Percentiles rank a stretch among this genome's conserved stretches.
These are phyloP conservation scores for Theileria orientalis DNA, from an alignment of 169 alveolate genomes.

Conservation along the genomic window DNA sequence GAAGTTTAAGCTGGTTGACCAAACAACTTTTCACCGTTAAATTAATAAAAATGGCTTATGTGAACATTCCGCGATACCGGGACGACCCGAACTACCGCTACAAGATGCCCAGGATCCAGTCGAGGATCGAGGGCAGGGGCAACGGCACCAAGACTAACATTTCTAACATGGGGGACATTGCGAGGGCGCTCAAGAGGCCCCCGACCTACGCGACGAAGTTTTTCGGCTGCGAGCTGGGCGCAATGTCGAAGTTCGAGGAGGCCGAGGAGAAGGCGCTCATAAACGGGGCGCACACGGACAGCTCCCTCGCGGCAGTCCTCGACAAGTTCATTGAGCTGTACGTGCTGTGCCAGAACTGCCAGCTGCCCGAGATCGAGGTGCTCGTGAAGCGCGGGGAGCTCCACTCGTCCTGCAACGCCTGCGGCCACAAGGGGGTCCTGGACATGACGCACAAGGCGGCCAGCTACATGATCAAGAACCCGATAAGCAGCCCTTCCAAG, in stretches of 20 bases:
- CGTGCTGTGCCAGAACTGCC: conserved; percentile 96
- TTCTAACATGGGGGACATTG: conserved; percentile 95
- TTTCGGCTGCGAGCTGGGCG: conserved; percentile 94
- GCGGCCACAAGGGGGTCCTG: conserved; percentile 92
- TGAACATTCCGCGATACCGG: conserved; percentile 92
- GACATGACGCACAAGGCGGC: conserved; percentile 96
- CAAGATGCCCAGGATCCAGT: conserved; percentile 93
- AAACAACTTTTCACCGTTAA: too few species aligned
- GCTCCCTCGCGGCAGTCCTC: conserved; percentile 86
- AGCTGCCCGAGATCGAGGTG: conserved; percentile 95
- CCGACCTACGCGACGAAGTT: conserved; percentile 91
- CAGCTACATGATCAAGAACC: conserved; percentile 91
- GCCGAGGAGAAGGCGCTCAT: conserved; percentile 92
- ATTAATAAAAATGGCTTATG: conserved; percentile 66
- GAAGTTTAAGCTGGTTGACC: too few species aligned
- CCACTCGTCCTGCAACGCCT: conserved; percentile 93
- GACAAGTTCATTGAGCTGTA: conserved; percentile 98
- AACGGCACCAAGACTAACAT: conserved; percentile 97
- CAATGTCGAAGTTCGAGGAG: conserved; percentile 92
- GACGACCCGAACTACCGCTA: conserved; percentile 95
- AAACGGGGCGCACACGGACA: conserved; percentile 92
- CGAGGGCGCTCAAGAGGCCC: conserved; percentile 88
- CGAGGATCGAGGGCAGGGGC: conserved; percentile 93
- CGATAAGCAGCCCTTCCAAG: conserved; percentile 67
- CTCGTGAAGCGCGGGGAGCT: conserved; percentile 86